Conservation (phyloP, 176 grass and related monocot genomes). For the Thinopyrum elongatum region DNA sequence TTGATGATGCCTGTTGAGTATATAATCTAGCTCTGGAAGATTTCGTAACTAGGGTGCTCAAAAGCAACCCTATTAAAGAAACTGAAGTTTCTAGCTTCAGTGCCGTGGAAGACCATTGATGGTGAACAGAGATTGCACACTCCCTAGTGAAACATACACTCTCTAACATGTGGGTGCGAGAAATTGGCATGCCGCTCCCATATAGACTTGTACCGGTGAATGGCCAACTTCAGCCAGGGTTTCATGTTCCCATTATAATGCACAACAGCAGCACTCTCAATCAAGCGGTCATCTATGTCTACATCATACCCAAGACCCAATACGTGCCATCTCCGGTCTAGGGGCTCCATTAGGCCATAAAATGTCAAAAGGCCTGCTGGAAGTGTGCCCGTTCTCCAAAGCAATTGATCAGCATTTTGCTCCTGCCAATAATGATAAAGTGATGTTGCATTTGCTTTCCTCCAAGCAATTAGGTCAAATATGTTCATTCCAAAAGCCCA, state of each 20-base stretch:
- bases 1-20: slow-evolving; percentile 59
- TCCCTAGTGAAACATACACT: slow-evolving; percentile 66
- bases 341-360: slow-evolving; percentile 87
- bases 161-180: slow-evolving; percentile 52
- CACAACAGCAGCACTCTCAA: slow-evolving; percentile 93
- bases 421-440: slow-evolving; percentile 94
- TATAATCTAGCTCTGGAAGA: slow-evolving; percentile 58
- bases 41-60: slow-evolving; percentile 48
- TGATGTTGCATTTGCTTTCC: slow-evolving; percentile 68
- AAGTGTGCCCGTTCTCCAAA: slow-evolving; percentile 88
- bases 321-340: slow-evolving; percentile 96
- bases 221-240: slow-evolving; percentile 93
- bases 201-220: slow-evolving; percentile 79
- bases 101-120: slow-evolving; percentile 35
- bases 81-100: slow-evolving; percentile 44
- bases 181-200: slow-evolving; percentile 90
- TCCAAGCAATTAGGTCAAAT: slow-evolving; percentile 97
- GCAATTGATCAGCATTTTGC: slow-evolving; percentile 75
- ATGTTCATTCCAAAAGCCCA: slow-evolving; percentile 99
- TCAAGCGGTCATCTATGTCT: slow-evolving; percentile 92
- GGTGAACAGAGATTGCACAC: slow-evolving; percentile 28
- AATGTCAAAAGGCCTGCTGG: slow-evolving; percentile 86
- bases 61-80: slow-evolving; percentile 47
- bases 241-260: slow-evolving; percentile 98
- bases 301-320: slow-evolving; percentile 92